phyloP scores from a whole-genome alignment of 2,329 filamentous ascomycete species.

The Drechslerella dactyloides region DNA sequence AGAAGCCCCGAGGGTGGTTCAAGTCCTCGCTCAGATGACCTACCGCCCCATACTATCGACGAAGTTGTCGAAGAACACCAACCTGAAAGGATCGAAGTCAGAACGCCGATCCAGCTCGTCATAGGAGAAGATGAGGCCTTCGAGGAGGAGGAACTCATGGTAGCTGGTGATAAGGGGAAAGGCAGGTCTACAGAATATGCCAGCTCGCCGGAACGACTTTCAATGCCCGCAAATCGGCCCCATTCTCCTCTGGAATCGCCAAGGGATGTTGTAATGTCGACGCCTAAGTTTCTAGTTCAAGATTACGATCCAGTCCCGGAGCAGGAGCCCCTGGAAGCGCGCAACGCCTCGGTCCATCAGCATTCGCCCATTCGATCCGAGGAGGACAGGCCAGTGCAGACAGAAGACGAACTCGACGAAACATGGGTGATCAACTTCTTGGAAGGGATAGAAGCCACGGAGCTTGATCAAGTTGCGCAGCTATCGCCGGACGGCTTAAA shows the following conservation, averaged over 20 bases:
- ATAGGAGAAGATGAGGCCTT: constrained; percentile 20
- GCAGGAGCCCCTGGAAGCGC: constrained; percentile 31
- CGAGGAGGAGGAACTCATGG: constrained; percentile 15
- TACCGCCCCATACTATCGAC: constrained; percentile 24
- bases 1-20: constrained; percentile 34
- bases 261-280: constrained; percentile 34
- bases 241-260: constrained; percentile 18
- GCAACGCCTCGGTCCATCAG: background rate
- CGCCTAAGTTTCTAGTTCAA: constrained; percentile 26
- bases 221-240: constrained; percentile 10
- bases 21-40: constrained; percentile 34
- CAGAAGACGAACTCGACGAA: constrained; percentile 19
- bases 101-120: constrained; percentile 23
- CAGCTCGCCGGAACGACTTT: constrained; percentile 8
- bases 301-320: constrained; percentile 26
- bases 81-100: constrained; percentile 28
- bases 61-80: constrained; percentile 35
- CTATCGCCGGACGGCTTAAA: constrained; percentile 23
- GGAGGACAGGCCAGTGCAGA: background rate
- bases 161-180: constrained; percentile 19
- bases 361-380: background rate
- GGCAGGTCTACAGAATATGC: constrained; percentile 15
- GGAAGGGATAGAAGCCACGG: constrained; percentile 21
- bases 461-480: constrained; percentile 27
- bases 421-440: constrained; percentile 28